These are phyloP conservation scores for Serendipita sp. DNA, from an alignment of 768 basidiomycete species.

Conservation along the genomic window DNA sequence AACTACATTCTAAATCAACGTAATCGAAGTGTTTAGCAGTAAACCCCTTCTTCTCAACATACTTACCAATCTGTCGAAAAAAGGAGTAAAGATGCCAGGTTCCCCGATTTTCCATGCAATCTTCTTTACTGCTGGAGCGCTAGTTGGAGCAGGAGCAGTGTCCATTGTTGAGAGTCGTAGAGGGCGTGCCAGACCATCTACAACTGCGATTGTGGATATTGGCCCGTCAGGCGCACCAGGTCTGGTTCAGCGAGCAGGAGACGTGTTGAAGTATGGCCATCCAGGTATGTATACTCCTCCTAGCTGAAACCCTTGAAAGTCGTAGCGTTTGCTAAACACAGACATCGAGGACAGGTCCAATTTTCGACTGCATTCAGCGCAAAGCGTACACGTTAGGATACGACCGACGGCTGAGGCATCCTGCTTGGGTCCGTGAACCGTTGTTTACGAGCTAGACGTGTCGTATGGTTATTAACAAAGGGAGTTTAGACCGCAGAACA, in stretches of 20 bases:
- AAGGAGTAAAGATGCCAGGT: too few species aligned
- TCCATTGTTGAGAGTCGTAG: constrained; percentile 14
- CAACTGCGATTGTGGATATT: constrained; percentile 3
- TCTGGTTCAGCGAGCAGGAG: constrained; percentile 27
- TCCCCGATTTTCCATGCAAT: constrained; percentile 43
- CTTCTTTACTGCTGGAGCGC: constrained; percentile 69
- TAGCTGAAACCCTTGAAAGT: not conserved
- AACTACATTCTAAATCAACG: not conserved
- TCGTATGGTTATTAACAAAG: not conserved
- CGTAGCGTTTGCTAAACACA: constrained; percentile 1
- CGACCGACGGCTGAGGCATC: constrained; percentile 79
- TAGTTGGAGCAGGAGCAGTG: constrained; percentile 55
- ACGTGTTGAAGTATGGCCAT: constrained; percentile 61
- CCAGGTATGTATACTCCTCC: constrained; percentile 42
- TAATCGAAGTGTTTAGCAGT: not conserved
- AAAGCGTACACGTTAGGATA: constrained; percentile 82
- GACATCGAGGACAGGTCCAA: constrained; percentile 44
- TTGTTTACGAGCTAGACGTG: not conserved
- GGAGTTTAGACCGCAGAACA: constrained; percentile 77
- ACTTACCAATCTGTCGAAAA: not conserved
- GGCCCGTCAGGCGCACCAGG: constrained; percentile 26
- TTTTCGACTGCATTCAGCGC: constrained; percentile 62
- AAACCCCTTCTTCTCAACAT: too few species aligned
- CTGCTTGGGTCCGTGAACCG: constrained; percentile 60
- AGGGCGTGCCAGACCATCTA: not conserved